phyloP scores from a whole-genome alignment of 2,329 filamentous ascomycete species.

The Talaromyces atroroseus region DNA sequence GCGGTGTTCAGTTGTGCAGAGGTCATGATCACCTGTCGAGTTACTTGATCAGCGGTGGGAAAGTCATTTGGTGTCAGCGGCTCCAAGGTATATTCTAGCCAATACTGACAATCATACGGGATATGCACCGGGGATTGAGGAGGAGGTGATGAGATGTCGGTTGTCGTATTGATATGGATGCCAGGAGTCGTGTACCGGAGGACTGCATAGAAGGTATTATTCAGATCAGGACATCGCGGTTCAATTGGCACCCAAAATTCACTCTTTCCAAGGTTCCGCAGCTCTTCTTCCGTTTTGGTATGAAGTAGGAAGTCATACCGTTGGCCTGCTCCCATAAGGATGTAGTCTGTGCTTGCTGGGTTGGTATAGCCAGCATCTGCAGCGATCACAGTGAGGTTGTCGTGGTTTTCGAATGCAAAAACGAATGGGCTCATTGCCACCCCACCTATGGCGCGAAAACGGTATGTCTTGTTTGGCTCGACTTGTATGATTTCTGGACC shows the following conservation, averaged over 20 bases:
- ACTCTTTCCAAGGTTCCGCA: slow-evolving; percentile 33
- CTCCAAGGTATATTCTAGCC: slow-evolving; percentile 11
- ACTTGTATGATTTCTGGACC: slow-evolving; percentile 52
- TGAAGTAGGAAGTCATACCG: slow-evolving; percentile 55
- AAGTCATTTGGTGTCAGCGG: slow-evolving; percentile 16
- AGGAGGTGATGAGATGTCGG: slow-evolving; percentile 11
- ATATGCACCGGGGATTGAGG: slow-evolving; percentile 15
- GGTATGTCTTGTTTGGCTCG: slow-evolving; percentile 56
- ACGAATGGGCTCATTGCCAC: slow-evolving; percentile 46
- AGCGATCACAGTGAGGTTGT: slow-evolving; percentile 55
- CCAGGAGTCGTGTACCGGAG: slow-evolving; percentile 16
- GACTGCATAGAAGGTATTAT: slow-evolving; percentile 24
- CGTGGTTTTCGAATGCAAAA: slow-evolving; percentile 52
- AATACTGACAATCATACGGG: slow-evolving; percentile 13
- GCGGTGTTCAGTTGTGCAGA: slow-evolving; percentile 20
- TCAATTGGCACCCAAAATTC: slow-evolving; percentile 44
- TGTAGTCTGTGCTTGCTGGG: slow-evolving; percentile 34
- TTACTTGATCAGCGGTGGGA: slow-evolving; percentile 30
- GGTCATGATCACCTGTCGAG: slow-evolving; percentile 3
- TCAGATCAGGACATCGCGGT: slow-evolving; percentile 21
- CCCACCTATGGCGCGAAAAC: slow-evolving; percentile 55
- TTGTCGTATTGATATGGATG: neutral
- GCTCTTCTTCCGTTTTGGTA: slow-evolving; percentile 40
- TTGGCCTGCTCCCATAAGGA: slow-evolving; percentile 56
- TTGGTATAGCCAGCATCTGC: slow-evolving; percentile 47